phyloP scores from a whole-genome alignment of 2,329 filamentous ascomycete species.

The Exophiala spinifera region DNA sequence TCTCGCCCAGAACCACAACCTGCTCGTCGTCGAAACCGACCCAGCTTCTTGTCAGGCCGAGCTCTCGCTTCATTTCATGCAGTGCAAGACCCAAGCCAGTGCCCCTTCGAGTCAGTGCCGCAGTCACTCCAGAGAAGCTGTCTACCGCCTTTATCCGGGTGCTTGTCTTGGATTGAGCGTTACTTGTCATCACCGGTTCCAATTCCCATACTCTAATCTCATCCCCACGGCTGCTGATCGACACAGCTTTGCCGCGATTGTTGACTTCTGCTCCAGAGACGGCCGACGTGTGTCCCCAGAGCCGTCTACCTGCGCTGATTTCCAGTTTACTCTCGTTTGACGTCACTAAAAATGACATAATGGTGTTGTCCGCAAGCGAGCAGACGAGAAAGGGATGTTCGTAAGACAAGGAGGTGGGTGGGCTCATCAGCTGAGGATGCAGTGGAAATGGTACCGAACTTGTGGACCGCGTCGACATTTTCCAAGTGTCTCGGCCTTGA shows the following conservation, averaged over 20 bases:
- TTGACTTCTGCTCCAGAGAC: constrained; percentile 84
- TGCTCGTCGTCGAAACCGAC: constrained; percentile 90
- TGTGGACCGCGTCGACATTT: constrained; percentile 28
- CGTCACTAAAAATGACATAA: constrained; percentile 76
- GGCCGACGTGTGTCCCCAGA: constrained; percentile 90
- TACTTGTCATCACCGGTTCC: constrained; percentile 53
- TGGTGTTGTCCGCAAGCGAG: constrained; percentile 81
- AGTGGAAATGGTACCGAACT: constrained; percentile 33
- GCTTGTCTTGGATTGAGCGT: constrained; percentile 47
- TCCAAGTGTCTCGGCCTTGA: constrained; percentile 5
- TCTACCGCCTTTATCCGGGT: constrained; percentile 48
- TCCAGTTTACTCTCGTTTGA: constrained; percentile 64
- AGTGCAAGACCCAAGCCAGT: constrained; percentile 35
- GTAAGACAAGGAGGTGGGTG: constrained; percentile 66
- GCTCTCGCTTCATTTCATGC: constrained; percentile 37
- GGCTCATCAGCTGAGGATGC: constrained; percentile 36
- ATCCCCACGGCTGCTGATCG: constrained; percentile 75
- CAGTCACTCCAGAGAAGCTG: constrained; percentile 22
- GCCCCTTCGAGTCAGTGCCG: constrained; percentile 30
- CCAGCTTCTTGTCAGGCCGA: constrained; percentile 56
- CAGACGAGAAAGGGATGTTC: constrained; percentile 82
- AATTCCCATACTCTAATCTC: constrained; percentile 87
- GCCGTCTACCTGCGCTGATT: constrained; percentile 68
- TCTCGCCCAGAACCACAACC: constrained; percentile 79
- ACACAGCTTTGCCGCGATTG: constrained; percentile 80